A percentile compares a stretch with the other conserved stretches of the same genome.
phyloP scores from a whole-genome alignment of 2,329 filamentous ascomycete genomes.

The Orbilia oligospora region DNA sequence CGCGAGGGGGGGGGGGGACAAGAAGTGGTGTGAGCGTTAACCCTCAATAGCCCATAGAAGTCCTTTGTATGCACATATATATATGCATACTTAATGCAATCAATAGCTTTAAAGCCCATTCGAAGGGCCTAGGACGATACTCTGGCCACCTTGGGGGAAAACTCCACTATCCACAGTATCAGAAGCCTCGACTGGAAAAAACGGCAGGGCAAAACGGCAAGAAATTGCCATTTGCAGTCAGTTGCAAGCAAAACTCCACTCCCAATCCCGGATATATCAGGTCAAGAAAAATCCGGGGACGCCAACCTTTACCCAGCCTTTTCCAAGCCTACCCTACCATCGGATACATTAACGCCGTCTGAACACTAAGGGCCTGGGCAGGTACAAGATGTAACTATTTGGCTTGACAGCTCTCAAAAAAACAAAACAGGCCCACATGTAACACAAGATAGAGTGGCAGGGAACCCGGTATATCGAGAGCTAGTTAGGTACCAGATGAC shows the following conservation, averaged over 20 bases:
- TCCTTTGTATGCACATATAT: background rate
- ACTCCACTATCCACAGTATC: background rate
- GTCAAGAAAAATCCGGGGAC: constrained; percentile 12
- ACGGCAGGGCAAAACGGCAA: constrained; percentile 5
- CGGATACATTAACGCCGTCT: constrained; percentile 18
- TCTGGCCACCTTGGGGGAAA: constrained; percentile 4
- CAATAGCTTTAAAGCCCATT: background rate
- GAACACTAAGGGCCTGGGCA: constrained; percentile 13
- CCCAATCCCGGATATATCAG: constrained; percentile 15
- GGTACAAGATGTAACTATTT: constrained; percentile 11
- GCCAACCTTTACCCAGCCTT: background rate
- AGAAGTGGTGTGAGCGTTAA: background rate
- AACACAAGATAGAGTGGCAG: background rate
- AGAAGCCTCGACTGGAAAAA: background rate
- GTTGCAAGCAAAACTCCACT: background rate
- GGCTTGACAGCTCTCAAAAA: background rate
- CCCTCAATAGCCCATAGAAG: background rate
- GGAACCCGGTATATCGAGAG: background rate
- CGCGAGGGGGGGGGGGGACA: background rate
- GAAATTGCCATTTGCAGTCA: background rate
- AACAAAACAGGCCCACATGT: constrained; percentile 2
- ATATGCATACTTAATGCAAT: background rate
- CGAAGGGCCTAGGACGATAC: background rate
- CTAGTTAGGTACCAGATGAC: background rate
- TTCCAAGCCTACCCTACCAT: background rate